These are phyloP conservation scores for Bipolaris victoriae DNA, from an alignment of 2,329 filamentous ascomycete genomes.

Conservation along the genomic window DNA sequence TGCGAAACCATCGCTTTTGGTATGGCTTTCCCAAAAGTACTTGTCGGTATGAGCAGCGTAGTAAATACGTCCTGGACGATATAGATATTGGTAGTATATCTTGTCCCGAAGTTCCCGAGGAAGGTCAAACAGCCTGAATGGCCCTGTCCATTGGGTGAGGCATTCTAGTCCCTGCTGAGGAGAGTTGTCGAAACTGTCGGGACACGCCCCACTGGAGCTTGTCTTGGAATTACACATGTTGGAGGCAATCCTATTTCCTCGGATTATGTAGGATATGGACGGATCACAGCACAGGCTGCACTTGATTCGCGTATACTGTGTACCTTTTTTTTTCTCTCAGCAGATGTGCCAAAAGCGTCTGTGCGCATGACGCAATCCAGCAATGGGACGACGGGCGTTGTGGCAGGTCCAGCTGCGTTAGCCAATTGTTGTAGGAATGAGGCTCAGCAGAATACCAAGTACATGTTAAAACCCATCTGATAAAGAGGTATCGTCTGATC, in stretches of 20 bases:
- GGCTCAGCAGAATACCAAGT: too few relatives aligned
- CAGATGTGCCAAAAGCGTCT: conserved; percentile 12
- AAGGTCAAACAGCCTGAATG: conserved; percentile 12
- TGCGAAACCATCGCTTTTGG: conserved; percentile 4
- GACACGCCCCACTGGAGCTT: background rate
- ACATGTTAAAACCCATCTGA: background rate
- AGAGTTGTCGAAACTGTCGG: background rate
- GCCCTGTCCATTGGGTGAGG: conserved; percentile 16
- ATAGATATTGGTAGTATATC: conserved; percentile 26
- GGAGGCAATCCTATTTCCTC: background rate
- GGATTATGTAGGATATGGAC: background rate
- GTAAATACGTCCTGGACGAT: conserved; percentile 13
- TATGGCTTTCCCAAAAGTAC: background rate
- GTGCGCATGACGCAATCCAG: background rate
- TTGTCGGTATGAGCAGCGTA: conserved; percentile 5
- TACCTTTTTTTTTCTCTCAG: background rate
- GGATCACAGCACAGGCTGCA: background rate
- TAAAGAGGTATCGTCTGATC: background rate
- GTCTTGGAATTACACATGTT: background rate
- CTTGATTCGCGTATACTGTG: background rate
- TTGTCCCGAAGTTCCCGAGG: conserved; percentile 32
- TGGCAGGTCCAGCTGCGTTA: background rate
- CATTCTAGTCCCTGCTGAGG: background rate
- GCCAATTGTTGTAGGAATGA: background rate
- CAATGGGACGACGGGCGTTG: background rate